phyloP scores from a whole-genome alignment of 441 rosid genomes.

The Corymbia citriodora region DNA sequence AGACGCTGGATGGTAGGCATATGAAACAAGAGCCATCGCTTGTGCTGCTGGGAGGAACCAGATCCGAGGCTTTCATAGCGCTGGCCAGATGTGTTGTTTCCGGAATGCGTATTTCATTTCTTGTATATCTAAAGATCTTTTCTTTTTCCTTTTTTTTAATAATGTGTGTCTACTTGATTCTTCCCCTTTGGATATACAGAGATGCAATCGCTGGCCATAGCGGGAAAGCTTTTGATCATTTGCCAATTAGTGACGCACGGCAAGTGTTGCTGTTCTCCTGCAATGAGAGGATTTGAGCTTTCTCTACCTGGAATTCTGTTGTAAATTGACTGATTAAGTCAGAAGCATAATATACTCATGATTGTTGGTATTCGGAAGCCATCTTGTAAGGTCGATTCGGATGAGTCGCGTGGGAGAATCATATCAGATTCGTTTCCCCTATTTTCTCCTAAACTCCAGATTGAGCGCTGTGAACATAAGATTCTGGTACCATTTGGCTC shows the following conservation, averaged over 20 bases:
- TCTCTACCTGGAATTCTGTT: not conserved
- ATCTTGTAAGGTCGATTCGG: not conserved
- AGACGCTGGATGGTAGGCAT: too few relatives aligned
- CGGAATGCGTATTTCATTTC: not conserved
- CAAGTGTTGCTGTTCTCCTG: constrained; percentile 70
- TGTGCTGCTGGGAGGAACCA: not conserved
- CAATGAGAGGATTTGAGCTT: constrained; percentile 1
- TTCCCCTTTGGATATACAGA: constrained; percentile 19
- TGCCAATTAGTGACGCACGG: constrained; percentile 54
- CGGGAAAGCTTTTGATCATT: constrained; percentile 82
- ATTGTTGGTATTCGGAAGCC: not conserved
- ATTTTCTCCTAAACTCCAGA: not conserved
- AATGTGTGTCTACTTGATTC: not conserved
- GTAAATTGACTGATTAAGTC: not conserved
- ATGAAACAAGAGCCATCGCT: too few relatives aligned
- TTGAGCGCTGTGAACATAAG: not conserved
- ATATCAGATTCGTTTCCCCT: not conserved
- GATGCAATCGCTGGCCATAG: constrained; percentile 97
- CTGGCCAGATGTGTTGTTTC: not conserved
- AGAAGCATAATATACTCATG: fast-evolving
- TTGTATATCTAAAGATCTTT: too few relatives aligned
- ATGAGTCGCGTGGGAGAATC: not conserved
- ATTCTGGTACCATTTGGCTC: not conserved
- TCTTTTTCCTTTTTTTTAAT: not conserved
- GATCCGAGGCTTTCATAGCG: not conserved